Evolutionary conservation across 1,139 yeast genomes (phyloP).

Genomic region (Magnusiomyces suaveolens): DNA sequence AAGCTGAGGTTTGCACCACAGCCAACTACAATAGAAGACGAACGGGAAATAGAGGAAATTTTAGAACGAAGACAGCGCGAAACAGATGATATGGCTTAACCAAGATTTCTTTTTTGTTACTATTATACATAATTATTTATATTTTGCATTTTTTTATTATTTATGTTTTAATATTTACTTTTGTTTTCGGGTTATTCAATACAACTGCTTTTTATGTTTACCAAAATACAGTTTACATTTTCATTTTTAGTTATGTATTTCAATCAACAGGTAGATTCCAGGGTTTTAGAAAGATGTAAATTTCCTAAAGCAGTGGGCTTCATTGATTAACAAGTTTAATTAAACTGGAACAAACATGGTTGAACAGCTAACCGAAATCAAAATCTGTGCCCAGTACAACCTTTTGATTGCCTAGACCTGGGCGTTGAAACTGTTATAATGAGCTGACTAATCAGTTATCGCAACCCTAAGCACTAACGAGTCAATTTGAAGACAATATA

Average conservation of each 20-base stretch:
- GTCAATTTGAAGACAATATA: too few relatives aligned
- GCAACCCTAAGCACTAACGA: too few relatives aligned
- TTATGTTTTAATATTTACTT: background rate
- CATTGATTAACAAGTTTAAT: background rate
- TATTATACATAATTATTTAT: background rate
- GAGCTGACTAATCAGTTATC: too few relatives aligned
- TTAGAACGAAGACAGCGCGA: constrained; percentile 31
- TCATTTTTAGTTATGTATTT: too few relatives aligned
- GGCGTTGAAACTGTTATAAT: too few relatives aligned
- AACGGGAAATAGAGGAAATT: constrained; percentile 33
- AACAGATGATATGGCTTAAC: constrained; percentile 13
- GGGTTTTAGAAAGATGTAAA: background rate
- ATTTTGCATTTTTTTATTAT: background rate
- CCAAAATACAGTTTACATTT: background rate
- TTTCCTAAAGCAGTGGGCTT: background rate
- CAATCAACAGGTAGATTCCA: too few relatives aligned
- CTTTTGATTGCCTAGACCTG: too few relatives aligned
- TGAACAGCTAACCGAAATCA: too few relatives aligned
- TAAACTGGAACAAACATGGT: too few relatives aligned
- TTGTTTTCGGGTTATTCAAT: background rate
- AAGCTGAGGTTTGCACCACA: constrained; percentile 21
- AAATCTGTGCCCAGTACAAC: too few relatives aligned
- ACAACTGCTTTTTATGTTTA: background rate
- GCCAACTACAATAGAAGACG: constrained; percentile 29
- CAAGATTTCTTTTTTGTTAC: background rate